Conservation (phyloP, 1,284 basidiomycete species). For the Cryptococcus sp. region DNA sequence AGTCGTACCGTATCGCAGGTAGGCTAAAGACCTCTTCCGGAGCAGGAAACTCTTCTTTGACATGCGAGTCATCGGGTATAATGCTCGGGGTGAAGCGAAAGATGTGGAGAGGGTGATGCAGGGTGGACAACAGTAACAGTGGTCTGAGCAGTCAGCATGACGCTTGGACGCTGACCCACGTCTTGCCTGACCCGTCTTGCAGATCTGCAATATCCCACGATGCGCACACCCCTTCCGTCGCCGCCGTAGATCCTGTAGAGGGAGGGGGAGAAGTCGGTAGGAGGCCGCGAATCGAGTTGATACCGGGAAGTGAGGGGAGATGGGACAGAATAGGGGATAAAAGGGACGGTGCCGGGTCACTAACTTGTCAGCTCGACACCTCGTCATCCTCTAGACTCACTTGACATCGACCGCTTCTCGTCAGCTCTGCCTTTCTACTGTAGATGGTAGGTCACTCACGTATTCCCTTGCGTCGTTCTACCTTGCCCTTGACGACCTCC, state of each 20-base stretch:
- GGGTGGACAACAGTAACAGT: constrained; percentile 24
- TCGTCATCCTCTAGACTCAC: background rate
- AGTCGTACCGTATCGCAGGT: constrained; percentile 19
- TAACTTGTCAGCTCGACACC: constrained; percentile 7
- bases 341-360: constrained; percentile 19
- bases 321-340: constrained; percentile 28
- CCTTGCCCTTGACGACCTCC: too few species aligned
- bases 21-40: constrained; percentile 35
- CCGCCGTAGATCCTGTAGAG: too few species aligned
- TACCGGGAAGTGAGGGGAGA: constrained; percentile 22
- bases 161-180: background rate
- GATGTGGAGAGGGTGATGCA: constrained; percentile 27
- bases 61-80: constrained; percentile 32
- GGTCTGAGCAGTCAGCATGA: constrained; percentile 14
- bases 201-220: constrained; percentile 33
- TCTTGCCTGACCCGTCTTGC: constrained; percentile 1
- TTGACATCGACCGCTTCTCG: constrained; percentile 10
- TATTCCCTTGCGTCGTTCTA: constrained; percentile 1
- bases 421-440: too few species aligned
- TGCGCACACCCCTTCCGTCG: too few species aligned
- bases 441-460: constrained; percentile 3
- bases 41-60: constrained; percentile 23
- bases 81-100: constrained; percentile 16
- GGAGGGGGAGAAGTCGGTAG: constrained; percentile 19
- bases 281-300: constrained; percentile 23